phyloP scores from a whole-genome alignment of 1,284 basidiomycete species.

The Fomitopsis schrenkii region DNA sequence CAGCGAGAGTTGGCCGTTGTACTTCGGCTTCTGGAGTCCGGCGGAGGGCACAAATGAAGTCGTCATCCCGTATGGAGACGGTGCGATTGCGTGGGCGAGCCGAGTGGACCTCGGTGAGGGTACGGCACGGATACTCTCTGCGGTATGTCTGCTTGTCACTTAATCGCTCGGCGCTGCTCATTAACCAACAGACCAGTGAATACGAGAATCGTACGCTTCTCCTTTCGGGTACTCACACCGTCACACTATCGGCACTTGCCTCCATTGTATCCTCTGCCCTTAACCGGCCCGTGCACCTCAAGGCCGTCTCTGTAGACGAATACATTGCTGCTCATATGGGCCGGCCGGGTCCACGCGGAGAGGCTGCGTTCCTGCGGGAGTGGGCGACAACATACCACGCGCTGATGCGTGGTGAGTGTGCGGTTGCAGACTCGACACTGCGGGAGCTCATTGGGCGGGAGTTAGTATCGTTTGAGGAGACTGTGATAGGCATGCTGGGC shows the following conservation, averaged over 20 bases:
- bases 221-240: constrained; percentile 23
- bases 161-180: not conserved
- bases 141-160: constrained; percentile 9
- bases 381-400: constrained; percentile 30
- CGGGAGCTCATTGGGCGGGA: constrained; percentile 3
- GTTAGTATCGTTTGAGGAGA: too few relatives aligned
- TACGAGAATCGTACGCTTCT: constrained; percentile 27
- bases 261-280: constrained; percentile 17
- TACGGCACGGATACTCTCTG: constrained; percentile 28
- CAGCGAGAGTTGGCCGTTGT: constrained; percentile 34
- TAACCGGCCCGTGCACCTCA: constrained; percentile 19
- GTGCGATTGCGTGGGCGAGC: constrained; percentile 29
- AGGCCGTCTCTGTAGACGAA: constrained; percentile 24
- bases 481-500: too few relatives aligned
- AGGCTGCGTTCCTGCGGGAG: constrained; percentile 23
- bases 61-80: constrained; percentile 24
- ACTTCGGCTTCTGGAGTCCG: constrained; percentile 29
- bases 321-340: constrained; percentile 22
- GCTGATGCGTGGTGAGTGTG: constrained; percentile 24
- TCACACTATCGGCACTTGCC: constrained; percentile 24
- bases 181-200: constrained; percentile 13
- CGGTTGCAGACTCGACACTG: constrained; percentile 26
- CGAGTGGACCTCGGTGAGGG: constrained; percentile 31
- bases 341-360: constrained; percentile 15
- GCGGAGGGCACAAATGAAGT: constrained; percentile 19